Evolutionary conservation across 345 rosid genomes (phyloP).

Genomic region (Brassica carinata): DNA sequence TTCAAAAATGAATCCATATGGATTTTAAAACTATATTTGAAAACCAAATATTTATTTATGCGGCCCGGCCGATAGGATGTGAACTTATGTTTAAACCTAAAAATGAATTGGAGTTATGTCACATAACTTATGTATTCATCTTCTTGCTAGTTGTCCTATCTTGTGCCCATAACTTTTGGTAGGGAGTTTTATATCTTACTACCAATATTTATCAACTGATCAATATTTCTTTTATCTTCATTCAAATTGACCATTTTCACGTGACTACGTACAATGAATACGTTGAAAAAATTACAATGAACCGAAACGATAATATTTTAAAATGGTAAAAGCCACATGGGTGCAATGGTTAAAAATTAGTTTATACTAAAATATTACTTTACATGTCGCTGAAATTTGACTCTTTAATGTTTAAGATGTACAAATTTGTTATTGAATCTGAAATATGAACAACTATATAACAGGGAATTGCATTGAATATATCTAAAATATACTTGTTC

Average conservation of each 20-base stretch:
- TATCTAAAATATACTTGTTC: neutral
- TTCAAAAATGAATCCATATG: slow-evolving; percentile 18
- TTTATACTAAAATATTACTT: neutral
- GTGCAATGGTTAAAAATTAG: neutral
- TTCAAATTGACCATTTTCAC: neutral
- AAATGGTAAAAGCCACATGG: neutral
- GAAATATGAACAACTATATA: neutral
- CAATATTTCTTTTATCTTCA: neutral
- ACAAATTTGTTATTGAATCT: too few relatives aligned
- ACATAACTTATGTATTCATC: neutral
- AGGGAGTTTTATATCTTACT: neutral
- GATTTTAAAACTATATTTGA: neutral
- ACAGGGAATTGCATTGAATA: neutral
- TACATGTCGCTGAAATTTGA: neutral
- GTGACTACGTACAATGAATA: neutral
- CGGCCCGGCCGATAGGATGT: neutral
- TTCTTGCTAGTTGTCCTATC: slow-evolving; percentile 12
- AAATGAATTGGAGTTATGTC: neutral
- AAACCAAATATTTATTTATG: neutral
- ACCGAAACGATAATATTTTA: neutral
- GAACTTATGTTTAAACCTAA: neutral
- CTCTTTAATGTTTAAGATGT: neutral
- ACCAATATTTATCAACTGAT: neutral
- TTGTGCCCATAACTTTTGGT: slow-evolving; percentile 33
- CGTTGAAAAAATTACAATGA: neutral